Evolutionary conservation across 495 filamentous ascomycete genomes (phyloP).

Genomic region (Talaromyces borbonicus): DNA sequence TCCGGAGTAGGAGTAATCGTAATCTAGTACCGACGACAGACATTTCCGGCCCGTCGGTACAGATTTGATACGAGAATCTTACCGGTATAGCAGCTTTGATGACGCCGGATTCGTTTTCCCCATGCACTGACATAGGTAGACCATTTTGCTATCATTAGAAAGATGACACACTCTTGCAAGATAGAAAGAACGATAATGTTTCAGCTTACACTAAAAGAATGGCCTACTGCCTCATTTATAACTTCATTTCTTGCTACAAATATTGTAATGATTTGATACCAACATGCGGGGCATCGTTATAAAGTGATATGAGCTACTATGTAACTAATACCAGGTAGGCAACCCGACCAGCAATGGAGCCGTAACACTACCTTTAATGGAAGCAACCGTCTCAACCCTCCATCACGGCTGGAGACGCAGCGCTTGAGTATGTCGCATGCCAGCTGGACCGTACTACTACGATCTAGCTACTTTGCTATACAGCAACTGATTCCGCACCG

Average conservation of each 20-base stretch:
- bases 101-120: no score
- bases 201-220: no score
- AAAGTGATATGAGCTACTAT: no score
- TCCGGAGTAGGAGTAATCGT: neutral
- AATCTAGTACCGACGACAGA: neutral
- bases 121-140: no score
- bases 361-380: neutral
- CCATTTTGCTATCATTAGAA: no score
- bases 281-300: neutral
- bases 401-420: neutral
- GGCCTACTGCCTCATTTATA: no score
- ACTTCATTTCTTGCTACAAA: no score
- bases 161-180: no score
- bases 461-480: neutral
- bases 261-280: neutral
- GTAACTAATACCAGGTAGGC: neutral
- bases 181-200: no score
- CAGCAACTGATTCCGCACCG: neutral
- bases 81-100: no score
- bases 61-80: no score
- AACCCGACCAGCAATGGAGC: neutral
- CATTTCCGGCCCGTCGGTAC: no score
- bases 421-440: neutral
- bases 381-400: constrained; percentile 2
- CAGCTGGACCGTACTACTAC: neutral